Evolutionary conservation across 371 early-diverging fungal species (phyloP).

Genomic region (Mortierella polycephala): DNA sequence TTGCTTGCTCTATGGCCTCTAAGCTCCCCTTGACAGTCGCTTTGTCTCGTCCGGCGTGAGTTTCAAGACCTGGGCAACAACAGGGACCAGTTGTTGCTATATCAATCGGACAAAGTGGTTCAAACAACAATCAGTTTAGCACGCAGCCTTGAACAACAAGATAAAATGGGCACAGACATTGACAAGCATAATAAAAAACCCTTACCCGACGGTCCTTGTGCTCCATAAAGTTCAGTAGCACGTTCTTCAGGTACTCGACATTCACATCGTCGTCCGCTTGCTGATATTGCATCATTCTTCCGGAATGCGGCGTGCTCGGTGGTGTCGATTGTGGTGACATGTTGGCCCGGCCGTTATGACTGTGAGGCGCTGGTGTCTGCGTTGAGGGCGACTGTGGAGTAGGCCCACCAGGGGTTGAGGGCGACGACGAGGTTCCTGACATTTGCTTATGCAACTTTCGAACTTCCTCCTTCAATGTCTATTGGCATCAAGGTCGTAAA

Average conservation of each 20-base stretch:
- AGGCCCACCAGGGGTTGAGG: conserved; percentile 18
- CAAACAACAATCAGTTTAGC: background rate
- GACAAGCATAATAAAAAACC: conserved; percentile 1
- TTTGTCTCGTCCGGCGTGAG: conserved; percentile 84
- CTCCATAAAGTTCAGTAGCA: conserved; percentile 89
- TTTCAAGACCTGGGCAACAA: conserved; percentile 81
- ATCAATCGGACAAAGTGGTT: background rate
- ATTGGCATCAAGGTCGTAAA: background rate
- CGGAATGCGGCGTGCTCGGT: conserved; percentile 39
- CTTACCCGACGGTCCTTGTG: conserved; percentile 75
- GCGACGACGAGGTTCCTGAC: conserved; percentile 29
- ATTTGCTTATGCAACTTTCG: conserved; percentile 41
- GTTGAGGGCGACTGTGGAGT: conserved; percentile 29
- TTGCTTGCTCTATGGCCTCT: background rate
- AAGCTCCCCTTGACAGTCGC: conserved; percentile 59
- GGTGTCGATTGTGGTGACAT: conserved; percentile 45
- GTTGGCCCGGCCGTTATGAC: conserved; percentile 11
- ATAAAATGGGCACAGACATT: background rate
- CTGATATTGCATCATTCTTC: conserved; percentile 29
- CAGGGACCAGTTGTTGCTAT: conserved; percentile 83
- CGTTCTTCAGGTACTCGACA: conserved; percentile 87
- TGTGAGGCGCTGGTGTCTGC: conserved; percentile 38
- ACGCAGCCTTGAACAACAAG: background rate
- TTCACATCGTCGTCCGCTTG: conserved; percentile 66
- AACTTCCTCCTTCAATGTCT: conserved; percentile 78